Evolutionary conservation across 345 rosid genomes (phyloP), one percentile per base, ranked within the genome.

Genomic region (Euclidium syriacum): DNA sequence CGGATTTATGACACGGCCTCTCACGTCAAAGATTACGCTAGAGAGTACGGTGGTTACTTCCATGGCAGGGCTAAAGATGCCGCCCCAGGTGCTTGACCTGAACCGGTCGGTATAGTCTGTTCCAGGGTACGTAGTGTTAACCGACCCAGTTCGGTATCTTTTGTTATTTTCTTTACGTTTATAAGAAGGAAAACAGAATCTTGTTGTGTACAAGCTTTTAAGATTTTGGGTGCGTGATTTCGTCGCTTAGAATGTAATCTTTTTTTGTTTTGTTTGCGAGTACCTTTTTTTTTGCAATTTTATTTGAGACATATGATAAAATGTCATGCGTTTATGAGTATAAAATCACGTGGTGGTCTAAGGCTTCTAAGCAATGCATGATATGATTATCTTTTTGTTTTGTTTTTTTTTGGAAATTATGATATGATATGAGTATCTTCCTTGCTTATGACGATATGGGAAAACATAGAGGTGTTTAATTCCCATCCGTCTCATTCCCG

Each of bases 1-100:
- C 74, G 96, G 72, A 84, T 94, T 58, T 87, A 77, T 59, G 95
- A 94, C 56, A 94, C 97, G 26, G 95, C 97, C 2, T 77, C 75
- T 57, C 90, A 87, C 56, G 86, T 87, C 16, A 94, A 94, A 84
- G 99, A 87, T 54, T 84, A 81, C 48, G 95, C 95, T 0, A 82
- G 81, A 19, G 98, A 85, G 48, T 94, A 90, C 30, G 95, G 99
- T 33, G 99, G 90, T 61, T 83, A 83, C 62, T 69, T 86, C 76
- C 95, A 87, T 75, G 82, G 81, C 52, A 90, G 80, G 71, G 85
- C 81, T 30, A 90, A 94, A 74, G 97, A 94, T 73, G 99, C 92
- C 1, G 97, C 99, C 67, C 99, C 99, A 15, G 91, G 97, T 68
- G 97, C 99, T 8, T 92, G 75, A 81, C 18, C 42, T 49, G 1